Conservation (phyloP, 768 basidiomycete genomes). For the Kwoniella pini region DNA sequence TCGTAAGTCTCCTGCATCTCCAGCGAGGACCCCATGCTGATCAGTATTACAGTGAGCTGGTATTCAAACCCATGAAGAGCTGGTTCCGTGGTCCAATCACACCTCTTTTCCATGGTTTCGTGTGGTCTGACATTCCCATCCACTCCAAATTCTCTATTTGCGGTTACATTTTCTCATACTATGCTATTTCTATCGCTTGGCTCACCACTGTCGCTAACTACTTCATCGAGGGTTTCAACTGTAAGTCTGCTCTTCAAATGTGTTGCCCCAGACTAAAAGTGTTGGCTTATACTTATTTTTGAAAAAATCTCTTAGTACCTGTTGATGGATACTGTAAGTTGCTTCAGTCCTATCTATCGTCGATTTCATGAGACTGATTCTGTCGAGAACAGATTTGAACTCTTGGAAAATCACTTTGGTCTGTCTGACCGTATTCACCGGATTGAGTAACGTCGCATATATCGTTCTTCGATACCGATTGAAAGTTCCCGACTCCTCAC, state of each 20-base stretch:
- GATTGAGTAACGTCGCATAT: slow-evolving; percentile 66
- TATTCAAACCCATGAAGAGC: slow-evolving; percentile 77
- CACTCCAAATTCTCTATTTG: slow-evolving; percentile 63
- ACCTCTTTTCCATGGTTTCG: slow-evolving; percentile 49
- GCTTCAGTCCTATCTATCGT: slow-evolving; percentile 47
- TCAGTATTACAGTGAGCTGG: slow-evolving; percentile 57
- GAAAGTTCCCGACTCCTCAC: slow-evolving; percentile 24
- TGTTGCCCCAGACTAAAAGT: too few species aligned
- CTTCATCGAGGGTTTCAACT: slow-evolving; percentile 63
- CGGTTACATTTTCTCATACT: slow-evolving; percentile 59
- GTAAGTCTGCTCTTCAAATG: slow-evolving; percentile 35
- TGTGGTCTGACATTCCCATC: slow-evolving; percentile 58
- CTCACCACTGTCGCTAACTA: slow-evolving; percentile 70
- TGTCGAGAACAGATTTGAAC: slow-evolving; percentile 11
- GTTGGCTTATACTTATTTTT: too few species aligned
- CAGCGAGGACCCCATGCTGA: slow-evolving; percentile 11
- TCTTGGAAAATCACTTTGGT: slow-evolving; percentile 68
- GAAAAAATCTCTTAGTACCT: slow-evolving; percentile 58
- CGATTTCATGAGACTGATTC: not conserved
- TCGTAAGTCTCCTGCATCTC: slow-evolving; percentile 26
- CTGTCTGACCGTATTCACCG: slow-evolving; percentile 67
- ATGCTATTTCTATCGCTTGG: slow-evolving; percentile 63
- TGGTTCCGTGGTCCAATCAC: slow-evolving; percentile 87
- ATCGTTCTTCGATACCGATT: slow-evolving; percentile 31
- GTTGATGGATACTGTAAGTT: slow-evolving; percentile 73